These are phyloP conservation scores for Hemileccinum rubropunctum DNA, from an alignment of 768 basidiomycete species.

Conservation along the genomic window DNA sequence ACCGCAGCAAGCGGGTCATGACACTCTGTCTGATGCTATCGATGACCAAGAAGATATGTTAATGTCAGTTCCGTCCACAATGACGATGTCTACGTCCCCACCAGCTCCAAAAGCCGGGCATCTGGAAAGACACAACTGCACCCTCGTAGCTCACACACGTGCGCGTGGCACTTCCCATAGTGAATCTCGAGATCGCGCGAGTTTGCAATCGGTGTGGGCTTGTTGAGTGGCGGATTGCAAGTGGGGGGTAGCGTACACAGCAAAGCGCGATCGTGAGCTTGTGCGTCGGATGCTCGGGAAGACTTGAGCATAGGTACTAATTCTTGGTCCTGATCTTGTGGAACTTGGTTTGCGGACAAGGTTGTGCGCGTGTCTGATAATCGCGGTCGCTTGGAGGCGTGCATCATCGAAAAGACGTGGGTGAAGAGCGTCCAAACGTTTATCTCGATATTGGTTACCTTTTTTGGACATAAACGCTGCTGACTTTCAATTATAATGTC, in stretches of 20 bases:
- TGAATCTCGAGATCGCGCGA: constrained; percentile 76
- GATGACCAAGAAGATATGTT: not conserved
- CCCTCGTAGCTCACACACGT: constrained; percentile 66
- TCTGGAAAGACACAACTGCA: constrained; percentile 89
- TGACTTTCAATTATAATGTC: constrained; percentile 20
- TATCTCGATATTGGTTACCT: not conserved
- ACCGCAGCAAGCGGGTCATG: constrained; percentile 84
- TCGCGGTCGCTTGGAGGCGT: constrained; percentile 31
- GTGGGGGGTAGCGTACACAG: constrained; percentile 81
- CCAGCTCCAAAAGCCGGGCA: constrained; percentile 71
- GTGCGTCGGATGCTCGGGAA: constrained; percentile 28
- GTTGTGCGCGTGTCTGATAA: constrained; percentile 33
- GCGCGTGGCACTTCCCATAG: constrained; percentile 81
- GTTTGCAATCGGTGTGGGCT: constrained; percentile 60
- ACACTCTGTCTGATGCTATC: constrained; percentile 79
- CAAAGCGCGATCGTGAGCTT: constrained; percentile 38
- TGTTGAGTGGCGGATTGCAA: constrained; percentile 56
- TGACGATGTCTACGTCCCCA: constrained; percentile 38
- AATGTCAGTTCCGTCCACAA: constrained; percentile 3
- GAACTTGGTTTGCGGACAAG: not conserved
- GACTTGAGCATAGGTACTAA: constrained; percentile 30
- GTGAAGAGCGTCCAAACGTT: not conserved
- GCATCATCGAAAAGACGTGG: constrained; percentile 14
- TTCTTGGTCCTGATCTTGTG: constrained; percentile 18
- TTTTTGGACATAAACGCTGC: constrained; percentile 10